Percentiles rank a stretch among this genome's conserved stretches.
These are phyloP conservation scores for Sporobolomyces pararoseus DNA, from an alignment of 768 basidiomycete species.

Conservation along the genomic window DNA sequence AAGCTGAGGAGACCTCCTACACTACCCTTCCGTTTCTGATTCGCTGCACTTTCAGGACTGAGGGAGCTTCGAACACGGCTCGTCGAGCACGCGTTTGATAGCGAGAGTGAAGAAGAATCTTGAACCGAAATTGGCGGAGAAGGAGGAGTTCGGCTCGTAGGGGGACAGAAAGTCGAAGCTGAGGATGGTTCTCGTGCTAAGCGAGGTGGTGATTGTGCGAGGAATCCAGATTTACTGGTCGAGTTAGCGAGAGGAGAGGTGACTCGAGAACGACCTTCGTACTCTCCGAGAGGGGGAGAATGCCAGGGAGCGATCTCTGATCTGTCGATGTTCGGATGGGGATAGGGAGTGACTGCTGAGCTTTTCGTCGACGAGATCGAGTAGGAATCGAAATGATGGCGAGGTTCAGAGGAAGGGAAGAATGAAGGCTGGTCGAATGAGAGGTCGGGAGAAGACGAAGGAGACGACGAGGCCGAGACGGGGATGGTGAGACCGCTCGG, in stretches of 20 bases:
- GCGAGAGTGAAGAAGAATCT: background rate
- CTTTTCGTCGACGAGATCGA: background rate
- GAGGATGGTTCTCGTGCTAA: background rate
- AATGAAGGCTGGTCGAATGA: background rate
- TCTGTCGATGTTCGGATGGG: background rate
- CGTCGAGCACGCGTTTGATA: background rate
- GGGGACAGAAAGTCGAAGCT: background rate
- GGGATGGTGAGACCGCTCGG: conserved; percentile 7
- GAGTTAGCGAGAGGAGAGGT: conserved; percentile 7
- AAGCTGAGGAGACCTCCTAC: conserved; percentile 10
- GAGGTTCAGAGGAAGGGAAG: background rate
- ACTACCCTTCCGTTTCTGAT: conserved; percentile 15
- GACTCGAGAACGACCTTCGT: background rate
- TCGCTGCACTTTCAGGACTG: conserved; percentile 12
- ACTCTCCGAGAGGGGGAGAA: conserved; percentile 1
- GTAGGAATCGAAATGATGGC: background rate
- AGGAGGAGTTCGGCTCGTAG: background rate
- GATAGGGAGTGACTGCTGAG: background rate
- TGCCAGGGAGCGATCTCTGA: conserved; percentile 3
- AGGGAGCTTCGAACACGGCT: background rate
- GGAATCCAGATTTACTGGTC: background rate
- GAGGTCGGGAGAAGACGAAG: conserved; percentile 2
- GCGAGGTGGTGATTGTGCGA: conserved; percentile 5
- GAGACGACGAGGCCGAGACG: background rate
- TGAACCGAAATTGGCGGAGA: background rate